These are phyloP conservation scores for Taphrina communis DNA, from an alignment of 1,139 yeast genomes.

Conservation along the genomic window DNA sequence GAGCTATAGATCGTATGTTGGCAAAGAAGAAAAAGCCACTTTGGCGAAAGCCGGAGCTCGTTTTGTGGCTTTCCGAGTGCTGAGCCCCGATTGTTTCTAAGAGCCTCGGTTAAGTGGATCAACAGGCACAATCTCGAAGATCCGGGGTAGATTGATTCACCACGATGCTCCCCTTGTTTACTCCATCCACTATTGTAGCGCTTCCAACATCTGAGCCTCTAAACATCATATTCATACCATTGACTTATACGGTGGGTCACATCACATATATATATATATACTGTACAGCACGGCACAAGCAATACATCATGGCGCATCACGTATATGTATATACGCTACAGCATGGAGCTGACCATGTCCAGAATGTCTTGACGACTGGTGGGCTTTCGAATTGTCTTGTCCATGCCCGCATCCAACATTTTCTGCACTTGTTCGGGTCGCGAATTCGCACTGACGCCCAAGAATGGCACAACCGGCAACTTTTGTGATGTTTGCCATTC, in stretches of 20 bases:
- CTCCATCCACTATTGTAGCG: background rate
- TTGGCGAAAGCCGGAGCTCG: too few relatives aligned
- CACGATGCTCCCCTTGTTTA: background rate
- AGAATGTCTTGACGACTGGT: conserved; percentile 14
- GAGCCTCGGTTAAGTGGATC: background rate
- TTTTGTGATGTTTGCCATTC: conserved; percentile 16
- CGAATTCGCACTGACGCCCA: conserved; percentile 35
- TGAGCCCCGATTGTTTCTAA: too few relatives aligned
- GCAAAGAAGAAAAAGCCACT: too few relatives aligned
- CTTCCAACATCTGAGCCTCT: too few relatives aligned
- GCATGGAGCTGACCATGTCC: conserved; percentile 5
- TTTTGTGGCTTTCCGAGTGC: too few relatives aligned
- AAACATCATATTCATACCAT: too few relatives aligned
- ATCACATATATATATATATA: too few relatives aligned
- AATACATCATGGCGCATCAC: too few relatives aligned
- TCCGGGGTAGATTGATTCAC: background rate
- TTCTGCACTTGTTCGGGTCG: conserved; percentile 27
- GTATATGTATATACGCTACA: background rate
- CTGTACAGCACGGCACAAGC: too few relatives aligned
- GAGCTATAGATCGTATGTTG: too few relatives aligned
- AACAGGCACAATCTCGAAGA: conserved; percentile 8
- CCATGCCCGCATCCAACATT: conserved; percentile 40
- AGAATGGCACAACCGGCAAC: conserved; percentile 5
- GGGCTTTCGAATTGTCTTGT: conserved; percentile 21
- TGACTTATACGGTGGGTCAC: too few relatives aligned